Evolutionary conservation across 805 yeast species (phyloP), one percentile per base, ranked within the genome.

Genomic region (Isabelozyma rhagii): DNA sequence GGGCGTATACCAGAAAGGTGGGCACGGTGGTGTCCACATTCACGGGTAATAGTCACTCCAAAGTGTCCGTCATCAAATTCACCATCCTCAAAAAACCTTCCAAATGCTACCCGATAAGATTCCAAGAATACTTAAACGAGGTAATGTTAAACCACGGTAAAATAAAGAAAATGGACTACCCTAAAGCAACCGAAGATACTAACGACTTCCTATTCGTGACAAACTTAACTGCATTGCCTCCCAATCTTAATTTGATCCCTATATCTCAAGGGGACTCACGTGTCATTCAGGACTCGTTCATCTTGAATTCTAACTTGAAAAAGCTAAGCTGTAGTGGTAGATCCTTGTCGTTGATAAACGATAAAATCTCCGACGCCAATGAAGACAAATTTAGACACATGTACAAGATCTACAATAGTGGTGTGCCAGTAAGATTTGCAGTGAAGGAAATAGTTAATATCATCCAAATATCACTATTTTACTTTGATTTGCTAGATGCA

Each of bases 271-370:
- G 92, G 1, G 81, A 81, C 52, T 59, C 70, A 7, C 67, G 78
- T 28, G 67, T 72, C 0, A 72, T 81, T 2, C 81, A 85, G 74
- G 73, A 74, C 17, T 67, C 71, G 43, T 93, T 89, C 61, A 78
- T 80, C 46, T 82, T 89, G 8, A 92, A 91, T 62, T 84, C 88
- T 48, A 84, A 91, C 66, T 70, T 94, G 58, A 81, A 87, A 55
- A 80, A 89, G 57, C 64, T 91, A 47, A 83, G 84, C 18, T 93
- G 98, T 66, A 87, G 90, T 47, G 96, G 97, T 8, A 74, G 99
- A 51, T 83, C 96, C 0, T 85, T 91, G 0, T 74, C 91, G 43
- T 68, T 90, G 34, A 74, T 88, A 10, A 75, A 84, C n/a, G 67
- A 67, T 11, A 74, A 75, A 29, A 89, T 96, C 0, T 72, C 96